phyloP scores from a whole-genome alignment of 768 basidiomycete species.

The Suillus clintonianus region DNA sequence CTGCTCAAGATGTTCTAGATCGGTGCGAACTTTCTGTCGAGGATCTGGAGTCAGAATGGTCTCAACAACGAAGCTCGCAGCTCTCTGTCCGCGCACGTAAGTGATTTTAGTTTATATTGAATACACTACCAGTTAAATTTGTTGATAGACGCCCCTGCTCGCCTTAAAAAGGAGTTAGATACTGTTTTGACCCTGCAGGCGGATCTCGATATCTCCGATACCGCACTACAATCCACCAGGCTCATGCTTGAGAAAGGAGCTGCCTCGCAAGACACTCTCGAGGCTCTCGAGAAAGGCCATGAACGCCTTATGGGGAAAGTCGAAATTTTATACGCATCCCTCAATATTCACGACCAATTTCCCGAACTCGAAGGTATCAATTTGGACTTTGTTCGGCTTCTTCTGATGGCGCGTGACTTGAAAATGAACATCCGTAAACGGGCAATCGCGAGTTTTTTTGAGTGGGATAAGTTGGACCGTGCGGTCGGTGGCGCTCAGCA shows the following conservation, averaged over 20 bases:
- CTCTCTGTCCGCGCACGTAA: conserved; percentile 28
- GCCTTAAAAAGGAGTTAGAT: conserved; percentile 36
- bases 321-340: conserved; percentile 33
- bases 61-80: conserved; percentile 32
- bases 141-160: conserved; percentile 26
- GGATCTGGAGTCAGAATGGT: conserved; percentile 35
- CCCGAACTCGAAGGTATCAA: conserved; percentile 34
- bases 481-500: conserved; percentile 32
- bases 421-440: conserved; percentile 41
- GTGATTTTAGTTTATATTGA: conserved; percentile 13
- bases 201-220: conserved; percentile 25
- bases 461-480: conserved; percentile 38
- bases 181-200: conserved; percentile 32
- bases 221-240: conserved; percentile 16
- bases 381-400: conserved; percentile 29
- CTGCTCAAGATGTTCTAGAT: conserved; percentile 17
- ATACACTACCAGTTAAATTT: conserved; percentile 18
- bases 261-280: conserved; percentile 13
- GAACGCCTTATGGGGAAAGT: conserved; percentile 22
- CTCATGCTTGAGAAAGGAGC: conserved; percentile 7
- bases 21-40: conserved; percentile 13
- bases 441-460: conserved; percentile 37
- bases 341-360: conserved; percentile 34
- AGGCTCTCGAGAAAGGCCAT: conserved; percentile 21
- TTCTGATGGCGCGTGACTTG: conserved; percentile 38